phyloP scores from a whole-genome alignment of 2,329 filamentous ascomycete species.

The Lojkania enalia region DNA sequence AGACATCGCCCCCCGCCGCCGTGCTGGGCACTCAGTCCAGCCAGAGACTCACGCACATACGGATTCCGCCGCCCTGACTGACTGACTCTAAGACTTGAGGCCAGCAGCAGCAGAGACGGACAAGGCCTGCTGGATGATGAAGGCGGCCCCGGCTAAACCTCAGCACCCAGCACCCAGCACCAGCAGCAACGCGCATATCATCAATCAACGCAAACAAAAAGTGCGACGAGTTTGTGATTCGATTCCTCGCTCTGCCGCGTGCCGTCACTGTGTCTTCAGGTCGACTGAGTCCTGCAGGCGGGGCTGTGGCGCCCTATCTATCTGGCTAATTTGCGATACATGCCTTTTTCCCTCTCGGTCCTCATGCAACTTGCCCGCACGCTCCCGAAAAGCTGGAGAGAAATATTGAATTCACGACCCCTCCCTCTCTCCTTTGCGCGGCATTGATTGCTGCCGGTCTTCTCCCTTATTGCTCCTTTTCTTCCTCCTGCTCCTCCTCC shows the following conservation, averaged over 20 bases:
- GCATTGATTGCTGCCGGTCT: conserved; percentile 3
- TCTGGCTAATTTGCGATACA: conserved; percentile 20
- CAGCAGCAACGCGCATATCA: not conserved
- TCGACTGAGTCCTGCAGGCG: not conserved
- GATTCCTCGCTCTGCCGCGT: not conserved
- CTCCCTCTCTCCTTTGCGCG: not conserved
- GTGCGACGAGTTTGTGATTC: conserved; percentile 7
- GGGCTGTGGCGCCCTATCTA: conserved; percentile 8
- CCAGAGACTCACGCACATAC: no score
- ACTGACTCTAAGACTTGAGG: no score
- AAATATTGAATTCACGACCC: not conserved
- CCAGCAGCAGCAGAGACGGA: no score
- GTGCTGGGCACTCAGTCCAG: not conserved
- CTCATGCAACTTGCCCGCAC: conserved; percentile 4
- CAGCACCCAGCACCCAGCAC: conserved; percentile 2
- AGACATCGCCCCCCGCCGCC: not conserved
- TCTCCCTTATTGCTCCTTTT: not conserved
- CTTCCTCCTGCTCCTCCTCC: not conserved
- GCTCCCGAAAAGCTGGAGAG: not conserved
- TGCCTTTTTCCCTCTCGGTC: conserved; percentile 3
- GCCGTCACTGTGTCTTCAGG: not conserved
- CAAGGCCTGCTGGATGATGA: no score
- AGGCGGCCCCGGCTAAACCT: not conserved
- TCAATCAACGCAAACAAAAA: conserved; percentile 11
- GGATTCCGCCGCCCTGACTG: no score